Conservation (phyloP, 768 basidiomycete species). For the Hortiboletus campestris region DNA sequence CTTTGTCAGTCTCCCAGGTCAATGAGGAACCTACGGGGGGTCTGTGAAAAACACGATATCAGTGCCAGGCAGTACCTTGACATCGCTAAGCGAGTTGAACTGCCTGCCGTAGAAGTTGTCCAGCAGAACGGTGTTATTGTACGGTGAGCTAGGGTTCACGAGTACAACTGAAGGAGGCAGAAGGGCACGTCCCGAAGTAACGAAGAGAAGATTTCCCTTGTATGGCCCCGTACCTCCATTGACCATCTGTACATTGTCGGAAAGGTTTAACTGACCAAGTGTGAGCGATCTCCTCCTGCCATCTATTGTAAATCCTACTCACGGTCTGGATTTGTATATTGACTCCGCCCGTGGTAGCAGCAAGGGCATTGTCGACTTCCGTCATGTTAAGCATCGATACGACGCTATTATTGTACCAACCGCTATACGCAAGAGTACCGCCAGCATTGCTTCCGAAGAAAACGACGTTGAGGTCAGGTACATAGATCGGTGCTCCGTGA, state of each 20-base stretch:
- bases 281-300: background rate
- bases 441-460: constrained; percentile 75
- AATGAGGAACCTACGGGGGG: constrained; percentile 43
- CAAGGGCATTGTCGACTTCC: constrained; percentile 49
- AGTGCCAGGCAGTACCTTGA: constrained; percentile 67
- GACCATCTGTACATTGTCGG: constrained; percentile 64
- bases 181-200: constrained; percentile 63
- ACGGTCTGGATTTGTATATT: constrained; percentile 49
- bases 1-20: too few relatives aligned
- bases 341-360: constrained; percentile 29
- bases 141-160: constrained; percentile 61
- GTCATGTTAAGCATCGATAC: constrained; percentile 61
- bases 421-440: constrained; percentile 49
- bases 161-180: constrained; percentile 62
- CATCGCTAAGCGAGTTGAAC: constrained; percentile 81
- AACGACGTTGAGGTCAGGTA: constrained; percentile 60
- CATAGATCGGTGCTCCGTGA: constrained; percentile 76
- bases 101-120: constrained; percentile 81
- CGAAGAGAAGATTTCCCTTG: constrained; percentile 58
- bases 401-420: constrained; percentile 60
- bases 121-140: constrained; percentile 66
- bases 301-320: constrained; percentile 25
- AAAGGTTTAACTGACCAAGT: constrained; percentile 49
- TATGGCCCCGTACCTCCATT: constrained; percentile 68
- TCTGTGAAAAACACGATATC: constrained; percentile 78